A percentile compares a stretch with the other conserved stretches of the same genome.
phyloP scores from a whole-genome alignment of 179 eudicot genomes.

The Heliamphora pulchella region DNA sequence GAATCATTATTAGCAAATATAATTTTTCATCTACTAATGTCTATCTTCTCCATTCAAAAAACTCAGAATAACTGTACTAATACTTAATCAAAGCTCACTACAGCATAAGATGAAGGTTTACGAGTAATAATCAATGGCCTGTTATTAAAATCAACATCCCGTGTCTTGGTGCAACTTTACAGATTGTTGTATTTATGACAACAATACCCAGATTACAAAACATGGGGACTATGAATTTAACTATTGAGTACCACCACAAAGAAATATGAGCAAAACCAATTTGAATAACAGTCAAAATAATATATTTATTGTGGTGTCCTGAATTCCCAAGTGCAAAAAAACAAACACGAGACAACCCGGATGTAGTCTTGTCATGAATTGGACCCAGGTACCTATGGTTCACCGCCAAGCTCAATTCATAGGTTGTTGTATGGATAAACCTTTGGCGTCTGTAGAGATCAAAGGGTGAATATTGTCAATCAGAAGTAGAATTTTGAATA shows the following conservation, averaged over 20 bases:
- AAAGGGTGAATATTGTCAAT: slow-evolving; percentile 13
- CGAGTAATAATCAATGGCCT: no score
- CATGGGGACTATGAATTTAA: neutral
- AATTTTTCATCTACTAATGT: neutral
- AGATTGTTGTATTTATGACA: neutral
- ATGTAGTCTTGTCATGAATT: neutral
- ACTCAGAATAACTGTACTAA: neutral
- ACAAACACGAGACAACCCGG: neutral
- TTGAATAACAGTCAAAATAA: neutral
- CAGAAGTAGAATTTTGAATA: neutral
- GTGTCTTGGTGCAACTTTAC: no score
- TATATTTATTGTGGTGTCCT: neutral
- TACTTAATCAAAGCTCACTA: neutral
- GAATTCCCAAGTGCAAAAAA: slow-evolving; percentile 11
- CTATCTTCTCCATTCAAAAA: neutral
- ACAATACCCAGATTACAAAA: neutral
- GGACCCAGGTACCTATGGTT: slow-evolving; percentile 34
- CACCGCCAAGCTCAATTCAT: slow-evolving; percentile 82
- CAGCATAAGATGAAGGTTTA: no score
- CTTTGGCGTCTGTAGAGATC: slow-evolving; percentile 58
- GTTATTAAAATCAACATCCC: neutral
- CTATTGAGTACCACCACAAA: neutral
- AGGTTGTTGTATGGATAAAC: slow-evolving; percentile 82
- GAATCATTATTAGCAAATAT: no score
- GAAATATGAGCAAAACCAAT: neutral